Evolutionary conservation across 2,329 filamentous ascomycete genomes (phyloP).

Genomic region (Cephalotrichum gorgonifer): DNA sequence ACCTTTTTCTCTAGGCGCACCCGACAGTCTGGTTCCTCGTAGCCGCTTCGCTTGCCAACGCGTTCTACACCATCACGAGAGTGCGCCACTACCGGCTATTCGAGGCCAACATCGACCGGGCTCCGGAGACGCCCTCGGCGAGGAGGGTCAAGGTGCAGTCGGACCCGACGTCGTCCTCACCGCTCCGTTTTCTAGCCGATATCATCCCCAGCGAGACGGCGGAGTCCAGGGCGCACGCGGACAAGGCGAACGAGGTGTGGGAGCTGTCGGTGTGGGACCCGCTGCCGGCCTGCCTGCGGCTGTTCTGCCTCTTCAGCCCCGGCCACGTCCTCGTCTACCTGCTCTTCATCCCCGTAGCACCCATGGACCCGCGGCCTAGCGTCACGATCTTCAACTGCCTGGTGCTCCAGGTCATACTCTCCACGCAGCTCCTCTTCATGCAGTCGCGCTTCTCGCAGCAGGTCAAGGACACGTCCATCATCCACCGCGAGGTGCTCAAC

Average conservation of each 20-base stretch:
- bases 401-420: constrained; percentile 64
- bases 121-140: constrained; percentile 72
- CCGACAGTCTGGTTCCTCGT: constrained; percentile 63
- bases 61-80: constrained; percentile 70
- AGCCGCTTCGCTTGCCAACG: constrained; percentile 60
- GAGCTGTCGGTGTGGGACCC: constrained; percentile 92
- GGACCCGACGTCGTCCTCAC: constrained; percentile 66
- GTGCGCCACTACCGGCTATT: constrained; percentile 86
- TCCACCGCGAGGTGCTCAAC: constrained; percentile 85
- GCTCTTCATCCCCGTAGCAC: constrained; percentile 70
- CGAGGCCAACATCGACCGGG: constrained; percentile 68
- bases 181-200: constrained; percentile 62
- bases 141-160: constrained; percentile 83
- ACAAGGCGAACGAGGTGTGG: constrained; percentile 81
- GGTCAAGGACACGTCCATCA: constrained; percentile 69
- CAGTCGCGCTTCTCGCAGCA: constrained; percentile 72
- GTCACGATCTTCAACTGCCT: constrained; percentile 77
- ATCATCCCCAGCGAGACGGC: constrained; percentile 60
- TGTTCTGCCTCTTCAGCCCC: constrained; percentile 88
- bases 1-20: constrained; percentile 47
- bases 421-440: constrained; percentile 64
- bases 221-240: constrained; percentile 75
- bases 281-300: constrained; percentile 65
- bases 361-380: constrained; percentile 71
- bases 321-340: constrained; percentile 87